These are phyloP conservation scores for Daldinia bambusicola DNA, from an alignment of 495 filamentous ascomycete species.

Conservation along the genomic window DNA sequence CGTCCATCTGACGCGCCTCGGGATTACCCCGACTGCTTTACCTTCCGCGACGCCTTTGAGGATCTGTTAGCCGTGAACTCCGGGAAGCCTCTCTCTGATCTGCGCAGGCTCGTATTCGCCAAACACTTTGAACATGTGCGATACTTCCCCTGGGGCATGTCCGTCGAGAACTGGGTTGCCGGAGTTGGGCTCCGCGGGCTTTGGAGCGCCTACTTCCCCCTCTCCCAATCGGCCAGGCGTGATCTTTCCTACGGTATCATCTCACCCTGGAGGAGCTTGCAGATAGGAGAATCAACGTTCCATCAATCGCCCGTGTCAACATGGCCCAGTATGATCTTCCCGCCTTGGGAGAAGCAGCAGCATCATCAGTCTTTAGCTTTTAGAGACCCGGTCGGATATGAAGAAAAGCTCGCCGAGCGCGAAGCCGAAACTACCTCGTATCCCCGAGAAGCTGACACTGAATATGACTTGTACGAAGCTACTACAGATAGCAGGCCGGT, in stretches of 20 bases:
- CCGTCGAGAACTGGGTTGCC: slow-evolving; percentile 34
- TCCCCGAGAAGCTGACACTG: slow-evolving; percentile 25
- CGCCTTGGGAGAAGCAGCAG: slow-evolving; percentile 17
- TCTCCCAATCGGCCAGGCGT: slow-evolving; percentile 19
- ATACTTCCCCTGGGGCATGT: slow-evolving; percentile 24
- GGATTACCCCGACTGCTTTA: slow-evolving; percentile 40
- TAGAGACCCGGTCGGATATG: not conserved
- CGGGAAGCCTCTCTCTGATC: slow-evolving; percentile 36
- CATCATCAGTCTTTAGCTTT: not conserved
- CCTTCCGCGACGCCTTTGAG: slow-evolving; percentile 57
- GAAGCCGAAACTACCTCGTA: slow-evolving; percentile 9
- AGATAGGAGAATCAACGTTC: slow-evolving; percentile 10
- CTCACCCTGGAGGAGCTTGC: slow-evolving; percentile 6
- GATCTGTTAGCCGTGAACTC: slow-evolving; percentile 51
- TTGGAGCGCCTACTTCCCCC: slow-evolving; percentile 41
- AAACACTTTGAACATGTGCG: slow-evolving; percentile 24
- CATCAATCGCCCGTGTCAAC: slow-evolving; percentile 3
- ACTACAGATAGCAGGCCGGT: not conserved
- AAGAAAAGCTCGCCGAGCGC: slow-evolving; percentile 1
- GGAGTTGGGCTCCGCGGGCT: slow-evolving; percentile 26
- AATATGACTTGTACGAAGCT: slow-evolving; percentile 36
- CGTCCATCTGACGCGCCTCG: slow-evolving; percentile 41
- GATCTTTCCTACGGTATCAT: slow-evolving; percentile 16
- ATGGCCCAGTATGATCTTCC: slow-evolving; percentile 9
- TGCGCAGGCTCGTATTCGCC: slow-evolving; percentile 4